Percentiles rank a stretch among this genome's conserved stretches.
These are phyloP conservation scores for Wickerhamiella sergipiensis DNA, from an alignment of 805 yeast genomes.

Conservation along the genomic window DNA sequence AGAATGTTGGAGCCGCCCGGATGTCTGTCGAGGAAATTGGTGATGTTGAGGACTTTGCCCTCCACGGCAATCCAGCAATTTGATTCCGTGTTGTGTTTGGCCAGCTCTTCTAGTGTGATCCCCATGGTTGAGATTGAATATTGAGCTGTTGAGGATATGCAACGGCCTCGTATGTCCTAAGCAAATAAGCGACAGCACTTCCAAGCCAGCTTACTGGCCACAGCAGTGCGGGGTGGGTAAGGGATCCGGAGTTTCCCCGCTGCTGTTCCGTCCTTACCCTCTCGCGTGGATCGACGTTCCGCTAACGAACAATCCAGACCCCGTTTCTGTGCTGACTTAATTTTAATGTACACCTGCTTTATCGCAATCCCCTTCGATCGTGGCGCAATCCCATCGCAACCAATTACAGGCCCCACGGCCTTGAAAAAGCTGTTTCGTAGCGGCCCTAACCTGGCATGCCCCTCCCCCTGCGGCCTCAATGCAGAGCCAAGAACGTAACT, in stretches of 20 bases:
- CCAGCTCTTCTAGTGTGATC: conserved; percentile 24
- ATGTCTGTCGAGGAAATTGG: conserved; percentile 43
- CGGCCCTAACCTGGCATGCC: neutral
- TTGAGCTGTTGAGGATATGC: neutral
- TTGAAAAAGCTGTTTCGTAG: neutral
- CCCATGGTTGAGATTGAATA: neutral
- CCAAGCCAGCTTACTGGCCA: neutral
- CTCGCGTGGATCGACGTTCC: neutral
- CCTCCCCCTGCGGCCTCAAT: neutral
- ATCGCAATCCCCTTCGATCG: too few species aligned
- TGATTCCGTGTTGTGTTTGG: conserved; percentile 39
- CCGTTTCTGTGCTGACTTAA: too few species aligned
- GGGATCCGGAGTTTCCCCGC: neutral
- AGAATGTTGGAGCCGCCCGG: conserved; percentile 51
- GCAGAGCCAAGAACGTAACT: too few species aligned
- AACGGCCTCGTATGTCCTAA: neutral
- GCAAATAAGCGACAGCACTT: neutral
- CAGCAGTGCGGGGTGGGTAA: neutral
- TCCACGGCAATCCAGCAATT: conserved; percentile 82
- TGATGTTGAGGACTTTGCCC: conserved; percentile 65
- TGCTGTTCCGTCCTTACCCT: neutral
- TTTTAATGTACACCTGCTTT: too few species aligned
- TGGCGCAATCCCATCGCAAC: too few species aligned
- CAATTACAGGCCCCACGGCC: too few species aligned
- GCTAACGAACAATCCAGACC: too few species aligned